These are phyloP conservation scores for Aegilops speltoides DNA, from an alignment of 176 grass and related monocot species.

Conservation along the genomic window DNA sequence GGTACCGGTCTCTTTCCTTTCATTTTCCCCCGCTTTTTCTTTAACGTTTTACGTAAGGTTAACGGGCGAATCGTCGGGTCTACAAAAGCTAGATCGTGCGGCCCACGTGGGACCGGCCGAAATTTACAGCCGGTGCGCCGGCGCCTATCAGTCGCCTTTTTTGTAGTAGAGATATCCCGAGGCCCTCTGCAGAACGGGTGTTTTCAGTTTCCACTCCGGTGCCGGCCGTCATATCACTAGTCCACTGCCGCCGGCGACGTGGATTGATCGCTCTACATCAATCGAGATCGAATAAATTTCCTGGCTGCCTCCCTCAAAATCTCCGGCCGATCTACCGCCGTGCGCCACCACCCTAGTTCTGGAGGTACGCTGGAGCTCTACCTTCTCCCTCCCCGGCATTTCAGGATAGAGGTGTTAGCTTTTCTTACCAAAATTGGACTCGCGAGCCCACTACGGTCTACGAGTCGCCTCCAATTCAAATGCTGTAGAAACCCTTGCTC, in stretches of 20 bases:
- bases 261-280: neutral
- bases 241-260: neutral
- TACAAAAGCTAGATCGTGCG: no score
- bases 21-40: no score
- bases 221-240: neutral
- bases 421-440: neutral
- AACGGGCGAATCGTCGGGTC: no score
- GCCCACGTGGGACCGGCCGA: no score
- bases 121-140: no score
- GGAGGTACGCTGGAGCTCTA: slow-evolving; percentile 8
- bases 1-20: no score
- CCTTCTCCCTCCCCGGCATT: neutral
- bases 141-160: no score
- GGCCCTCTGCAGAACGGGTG: neutral
- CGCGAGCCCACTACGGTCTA: neutral
- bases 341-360: neutral
- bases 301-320: neutral
- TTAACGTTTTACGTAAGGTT: no score
- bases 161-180: neutral
- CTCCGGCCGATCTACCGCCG: neutral
- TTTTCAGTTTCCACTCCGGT: neutral
- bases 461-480: slow-evolving; percentile 1
- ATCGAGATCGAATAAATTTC: neutral
- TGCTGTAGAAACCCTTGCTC: neutral
- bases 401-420: neutral